phyloP scores from a whole-genome alignment of 1,139 yeast species.

The Kodamaea derodonti region DNA sequence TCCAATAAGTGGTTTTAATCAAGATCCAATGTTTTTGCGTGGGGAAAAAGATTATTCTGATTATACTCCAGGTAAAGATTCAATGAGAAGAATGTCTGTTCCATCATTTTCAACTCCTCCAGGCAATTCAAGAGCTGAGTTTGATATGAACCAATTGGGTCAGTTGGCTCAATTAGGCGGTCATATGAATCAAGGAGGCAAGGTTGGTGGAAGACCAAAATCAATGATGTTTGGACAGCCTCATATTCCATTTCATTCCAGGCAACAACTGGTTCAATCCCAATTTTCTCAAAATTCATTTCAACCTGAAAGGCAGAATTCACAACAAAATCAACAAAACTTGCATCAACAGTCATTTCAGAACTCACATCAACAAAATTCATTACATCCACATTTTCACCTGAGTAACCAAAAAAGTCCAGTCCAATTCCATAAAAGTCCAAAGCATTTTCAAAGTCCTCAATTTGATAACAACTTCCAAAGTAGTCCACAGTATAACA shows the following conservation, averaged over 20 bases:
- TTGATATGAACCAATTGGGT: not conserved
- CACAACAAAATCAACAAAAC: too few species aligned
- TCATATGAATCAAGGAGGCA: slow-evolving; percentile 5
- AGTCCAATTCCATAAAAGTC: not conserved
- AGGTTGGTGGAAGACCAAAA: slow-evolving; percentile 3
- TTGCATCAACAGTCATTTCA: not conserved
- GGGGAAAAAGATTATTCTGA: too few species aligned
- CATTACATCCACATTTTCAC: too few species aligned
- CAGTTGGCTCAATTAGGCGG: not conserved
- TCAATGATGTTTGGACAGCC: slow-evolving; percentile 1
- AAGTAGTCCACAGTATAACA: too few species aligned
- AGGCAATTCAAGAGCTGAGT: slow-evolving; percentile 1
- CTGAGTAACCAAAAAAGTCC: not conserved
- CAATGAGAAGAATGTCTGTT: slow-evolving; percentile 5
- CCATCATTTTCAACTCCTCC: slow-evolving; percentile 5
- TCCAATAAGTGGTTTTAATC: slow-evolving; percentile 6
- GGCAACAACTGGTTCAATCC: not conserved
- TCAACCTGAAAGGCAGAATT: not conserved
- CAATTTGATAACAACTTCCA: not conserved
- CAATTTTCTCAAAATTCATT: not conserved
- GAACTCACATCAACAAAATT: not conserved
- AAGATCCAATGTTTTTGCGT: slow-evolving; percentile 6
- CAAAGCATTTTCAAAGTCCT: not conserved
- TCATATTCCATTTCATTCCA: not conserved
- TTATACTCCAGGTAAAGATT: not conserved